These are phyloP conservation scores for Mycena maculata DNA, from an alignment of 768 basidiomycete genomes.

Conservation along the genomic window DNA sequence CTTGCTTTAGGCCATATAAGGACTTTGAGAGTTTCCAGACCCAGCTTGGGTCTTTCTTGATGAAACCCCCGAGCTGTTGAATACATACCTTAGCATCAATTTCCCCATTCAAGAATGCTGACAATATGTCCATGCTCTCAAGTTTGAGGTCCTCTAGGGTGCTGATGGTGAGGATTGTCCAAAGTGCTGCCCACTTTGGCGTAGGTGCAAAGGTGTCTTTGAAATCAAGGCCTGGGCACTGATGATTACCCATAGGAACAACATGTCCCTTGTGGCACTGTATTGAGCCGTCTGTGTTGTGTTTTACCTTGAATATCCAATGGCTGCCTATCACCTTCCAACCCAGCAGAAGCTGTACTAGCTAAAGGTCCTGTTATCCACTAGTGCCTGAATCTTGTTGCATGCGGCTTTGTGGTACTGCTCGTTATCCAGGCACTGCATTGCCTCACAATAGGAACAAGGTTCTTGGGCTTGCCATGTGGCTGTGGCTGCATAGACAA, in stretches of 20 bases:
- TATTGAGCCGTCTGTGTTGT: constrained; percentile 43
- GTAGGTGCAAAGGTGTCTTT: constrained; percentile 39
- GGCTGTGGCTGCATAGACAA: neutral
- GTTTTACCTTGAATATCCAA: constrained; percentile 47
- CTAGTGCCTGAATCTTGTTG: constrained; percentile 40
- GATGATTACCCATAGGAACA: constrained; percentile 43
- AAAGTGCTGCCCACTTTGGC: constrained; percentile 37
- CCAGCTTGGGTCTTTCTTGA: neutral
- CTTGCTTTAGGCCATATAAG: constrained; percentile 59
- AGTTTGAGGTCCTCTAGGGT: constrained; percentile 44
- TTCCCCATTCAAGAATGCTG: constrained; percentile 46
- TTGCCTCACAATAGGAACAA: constrained; percentile 35
- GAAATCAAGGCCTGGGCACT: constrained; percentile 42
- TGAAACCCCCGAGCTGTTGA: constrained; percentile 43
- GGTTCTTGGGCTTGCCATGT: constrained; percentile 32
- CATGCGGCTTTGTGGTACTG: constrained; percentile 42
- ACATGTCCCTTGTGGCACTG: constrained; percentile 33
- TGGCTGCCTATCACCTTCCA: constrained; percentile 37
- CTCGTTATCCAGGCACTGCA: constrained; percentile 27
- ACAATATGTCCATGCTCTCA: constrained; percentile 47
- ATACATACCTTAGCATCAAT: constrained; percentile 48
- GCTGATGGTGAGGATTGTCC: constrained; percentile 45
- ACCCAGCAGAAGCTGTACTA: constrained; percentile 28
- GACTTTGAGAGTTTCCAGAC: constrained; percentile 42
- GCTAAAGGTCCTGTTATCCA: constrained; percentile 12